Conservation (phyloP, 2,329 filamentous ascomycete species). For the Akanthomyces dipterigenus region DNA sequence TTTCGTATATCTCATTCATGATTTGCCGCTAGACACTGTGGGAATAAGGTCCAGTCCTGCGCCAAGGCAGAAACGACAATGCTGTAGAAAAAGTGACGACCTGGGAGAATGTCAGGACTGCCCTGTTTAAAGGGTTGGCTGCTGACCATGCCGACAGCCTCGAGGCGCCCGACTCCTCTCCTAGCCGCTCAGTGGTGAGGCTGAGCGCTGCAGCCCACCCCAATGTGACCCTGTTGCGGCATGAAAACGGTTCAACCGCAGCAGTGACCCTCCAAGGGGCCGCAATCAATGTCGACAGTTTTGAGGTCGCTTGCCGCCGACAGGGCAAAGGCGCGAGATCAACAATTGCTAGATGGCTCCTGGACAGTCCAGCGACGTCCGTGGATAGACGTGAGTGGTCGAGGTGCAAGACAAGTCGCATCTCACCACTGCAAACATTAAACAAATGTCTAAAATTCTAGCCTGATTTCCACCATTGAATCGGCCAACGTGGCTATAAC, state of each 20-base stretch:
- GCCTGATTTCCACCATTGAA: too few relatives aligned
- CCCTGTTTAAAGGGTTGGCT: background rate
- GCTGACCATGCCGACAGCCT: background rate
- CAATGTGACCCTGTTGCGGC: background rate
- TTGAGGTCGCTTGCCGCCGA: too few relatives aligned
- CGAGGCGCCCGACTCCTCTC: background rate
- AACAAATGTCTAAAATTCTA: too few relatives aligned
- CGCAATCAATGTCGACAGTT: too few relatives aligned
- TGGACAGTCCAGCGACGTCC: too few relatives aligned
- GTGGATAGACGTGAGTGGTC: background rate
- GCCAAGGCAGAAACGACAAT: background rate
- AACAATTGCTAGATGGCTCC: too few relatives aligned
- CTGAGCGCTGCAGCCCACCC: background rate
- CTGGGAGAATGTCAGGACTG: background rate
- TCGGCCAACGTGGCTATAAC: background rate
- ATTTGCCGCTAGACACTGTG: background rate
- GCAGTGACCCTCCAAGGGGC: background rate
- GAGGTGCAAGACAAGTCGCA: background rate
- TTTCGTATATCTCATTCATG: conserved; percentile 11
- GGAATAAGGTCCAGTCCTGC: background rate
- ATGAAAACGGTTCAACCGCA: background rate
- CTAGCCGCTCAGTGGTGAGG: background rate
- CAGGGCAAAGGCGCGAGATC: too few relatives aligned
- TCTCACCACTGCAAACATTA: background rate
- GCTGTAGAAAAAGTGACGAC: background rate